These are phyloP conservation scores for Acer campestre DNA, from an alignment of 345 rosid genomes.

Conservation along the genomic window DNA sequence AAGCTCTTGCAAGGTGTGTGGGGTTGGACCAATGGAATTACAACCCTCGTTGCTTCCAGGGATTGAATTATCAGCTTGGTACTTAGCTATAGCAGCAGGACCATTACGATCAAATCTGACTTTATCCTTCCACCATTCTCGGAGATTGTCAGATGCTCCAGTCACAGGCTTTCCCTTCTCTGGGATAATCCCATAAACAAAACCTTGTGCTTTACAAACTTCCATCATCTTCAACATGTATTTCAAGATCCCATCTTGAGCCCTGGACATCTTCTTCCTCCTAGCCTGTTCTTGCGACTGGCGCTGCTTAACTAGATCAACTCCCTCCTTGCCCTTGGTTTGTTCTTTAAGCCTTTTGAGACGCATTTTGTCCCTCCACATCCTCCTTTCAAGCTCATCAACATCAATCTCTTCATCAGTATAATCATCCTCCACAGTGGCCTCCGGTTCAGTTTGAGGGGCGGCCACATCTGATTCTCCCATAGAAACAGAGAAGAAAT, in stretches of 20 bases:
- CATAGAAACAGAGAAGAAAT: conserved; percentile 55
- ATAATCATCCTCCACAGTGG: conserved; percentile 51
- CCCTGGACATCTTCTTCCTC: conserved; percentile 79
- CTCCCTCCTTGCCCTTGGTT: conserved; percentile 48
- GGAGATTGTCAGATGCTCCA: conserved; percentile 88
- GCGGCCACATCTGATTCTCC: conserved; percentile 43
- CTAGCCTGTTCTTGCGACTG: conserved; percentile 79
- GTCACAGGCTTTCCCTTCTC: conserved; percentile 89
- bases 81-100: conserved; percentile 81
- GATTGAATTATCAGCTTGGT: conserved; percentile 58
- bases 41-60: conserved; percentile 56
- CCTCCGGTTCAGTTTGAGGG: conserved; percentile 57
- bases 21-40: conserved; percentile 60
- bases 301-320: conserved; percentile 59
- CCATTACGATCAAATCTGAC: conserved; percentile 95
- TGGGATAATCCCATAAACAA: conserved; percentile 85
- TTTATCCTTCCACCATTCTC: conserved; percentile 98
- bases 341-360: conserved; percentile 73
- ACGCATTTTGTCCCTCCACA: conserved; percentile 82
- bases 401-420: conserved; percentile 71
- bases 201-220: conserved; percentile 85
- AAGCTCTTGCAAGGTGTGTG: conserved; percentile 82
- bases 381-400: conserved; percentile 81
- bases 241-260: conserved; percentile 84
- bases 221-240: conserved; percentile 92